Base-by-base conservation (phyloP, 2,329 filamentous ascomycete species). In the Colletotrichum liaoningense region DNA sequence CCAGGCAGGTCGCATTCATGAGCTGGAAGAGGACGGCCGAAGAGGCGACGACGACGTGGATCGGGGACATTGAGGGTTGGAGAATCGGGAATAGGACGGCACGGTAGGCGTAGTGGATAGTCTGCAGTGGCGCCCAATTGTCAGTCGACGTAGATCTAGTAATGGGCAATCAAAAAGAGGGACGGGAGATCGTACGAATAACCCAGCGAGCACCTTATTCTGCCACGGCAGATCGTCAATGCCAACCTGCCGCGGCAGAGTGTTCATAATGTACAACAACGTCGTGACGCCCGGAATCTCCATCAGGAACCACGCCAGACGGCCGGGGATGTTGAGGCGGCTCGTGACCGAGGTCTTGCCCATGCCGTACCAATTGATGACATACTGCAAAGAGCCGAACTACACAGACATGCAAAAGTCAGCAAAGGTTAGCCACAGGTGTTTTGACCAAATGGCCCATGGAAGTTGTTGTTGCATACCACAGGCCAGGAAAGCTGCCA, bases 1-100 rank as follows among this genome's bases (percentile, higher is more conserved):
- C 95, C 58, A 99, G 86, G 76, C 90, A 93, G 35, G 91, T 89
- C 0, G 91, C 95, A 81, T 98, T 99, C 81, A 89, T 81, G 76
- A 97, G 79, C 81, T 99, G 97, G 85, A 98, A 98, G 26, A 79
- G 52, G 52, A 93, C 75, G 5, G 92, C 97, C 26, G 86, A 83
- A 62, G 85, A 9, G 86, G 92, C 93, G 76, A 98, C 88, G 33
- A 90, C 67, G 2, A 89, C 80, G 82, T 97, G 94, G 76, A 98
- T 94, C 9, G 96, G 96, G 5, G 95, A 95, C 93, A 99, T 98
- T 86, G 92, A 95, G 0, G 96, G 96, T 75, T 96, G 94, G 76
- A 96, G 87, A 71, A 97, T 85, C 2, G 97, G 96, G 69, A 92
- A 93, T 74, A 97, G 84, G 69, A 98, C 83, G 11, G 97, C 95